Percentiles rank a stretch among this genome's conserved stretches.
phyloP scores from a whole-genome alignment of 768 basidiomycete species.

The Leccinellum albellum region DNA sequence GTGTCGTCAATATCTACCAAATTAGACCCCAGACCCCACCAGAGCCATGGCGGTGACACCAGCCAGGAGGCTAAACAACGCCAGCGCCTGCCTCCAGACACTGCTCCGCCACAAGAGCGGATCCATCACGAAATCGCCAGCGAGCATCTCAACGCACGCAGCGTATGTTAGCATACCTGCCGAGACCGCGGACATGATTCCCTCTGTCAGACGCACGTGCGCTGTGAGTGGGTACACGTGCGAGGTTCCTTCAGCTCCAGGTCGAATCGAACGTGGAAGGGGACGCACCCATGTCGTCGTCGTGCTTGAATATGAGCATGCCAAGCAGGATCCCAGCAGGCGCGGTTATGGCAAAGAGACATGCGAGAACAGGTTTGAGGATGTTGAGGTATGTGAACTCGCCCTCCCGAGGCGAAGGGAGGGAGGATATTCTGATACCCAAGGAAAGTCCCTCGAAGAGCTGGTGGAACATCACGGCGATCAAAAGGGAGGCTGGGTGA shows the following conservation, averaged over 20 bases:
- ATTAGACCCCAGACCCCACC: constrained; percentile 36
- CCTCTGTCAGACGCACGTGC: constrained; percentile 56
- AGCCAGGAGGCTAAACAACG: constrained; percentile 55
- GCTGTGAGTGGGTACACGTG: constrained; percentile 23
- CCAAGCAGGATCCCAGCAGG: constrained; percentile 66
- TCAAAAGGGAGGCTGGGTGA: constrained; percentile 58
- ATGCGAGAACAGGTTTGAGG: constrained; percentile 52
- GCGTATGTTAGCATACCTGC: constrained; percentile 84
- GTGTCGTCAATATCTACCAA: background rate
- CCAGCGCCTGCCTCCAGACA: constrained; percentile 44
- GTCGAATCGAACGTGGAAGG: background rate
- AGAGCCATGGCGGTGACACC: constrained; percentile 65
- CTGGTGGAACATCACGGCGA: constrained; percentile 79
- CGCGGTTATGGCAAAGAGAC: constrained; percentile 71
- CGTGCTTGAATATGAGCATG: constrained; percentile 42
- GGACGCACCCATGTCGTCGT: constrained; percentile 25
- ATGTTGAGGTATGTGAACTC: constrained; percentile 22
- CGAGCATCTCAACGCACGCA: constrained; percentile 83
- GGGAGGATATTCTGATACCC: constrained; percentile 71
- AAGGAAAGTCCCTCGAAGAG: constrained; percentile 82
- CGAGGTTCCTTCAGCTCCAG: background rate
- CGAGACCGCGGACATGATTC: constrained; percentile 76
- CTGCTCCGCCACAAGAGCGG: constrained; percentile 42
- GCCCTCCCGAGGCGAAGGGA: constrained; percentile 41
- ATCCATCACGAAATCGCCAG: constrained; percentile 80